Base-by-base conservation (phyloP, 129 eudicot species). In the Flaveria brownii region DNA sequence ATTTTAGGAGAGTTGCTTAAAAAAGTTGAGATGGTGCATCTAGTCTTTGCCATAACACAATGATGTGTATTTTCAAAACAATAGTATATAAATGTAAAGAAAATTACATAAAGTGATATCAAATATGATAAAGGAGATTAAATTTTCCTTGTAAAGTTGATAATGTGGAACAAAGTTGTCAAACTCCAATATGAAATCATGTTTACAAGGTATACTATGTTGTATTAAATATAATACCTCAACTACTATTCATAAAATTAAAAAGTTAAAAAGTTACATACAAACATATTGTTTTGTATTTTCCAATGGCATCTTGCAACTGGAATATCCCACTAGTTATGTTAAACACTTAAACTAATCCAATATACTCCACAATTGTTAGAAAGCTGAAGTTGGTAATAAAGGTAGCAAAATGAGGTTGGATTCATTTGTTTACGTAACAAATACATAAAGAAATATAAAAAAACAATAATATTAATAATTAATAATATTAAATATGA, bases 371-470 rank as follows among this genome's bases (percentile, higher is more conserved):
- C 70, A 67, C 41, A 52, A 28, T 18, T n/a, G 25, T 14, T 11
- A 26, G 71, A 4, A 43, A 4, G 41, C 41, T 25, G 64, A 43
- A 57, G 81, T 77, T 80, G 79, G 70, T 73, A 23, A 39, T 39
- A 73, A 80, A 72, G 78, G 60, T 26, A 14, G 70, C 78, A 64
- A 79, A 22, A 51, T 63, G 36, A 54, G 70, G 49, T 77, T 57
- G 81, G 46, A 77, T 57, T 43, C 57, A 65, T 54, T 51, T 54
- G 74, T 80, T 25, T 42, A 73, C 74, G 41, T 72, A 73, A 73
- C 69, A 72, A 73, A 65, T 80, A 63, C 72, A 63, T 61, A 71
- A 43, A 70, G 18, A 61, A 61, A 22, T 70, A 68, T 4, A 12
- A 9, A 13, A 4, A 3, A 23, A 23, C 11, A 49, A 62, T 13